A percentile compares a stretch with the other conserved stretches of the same genome.
Evolutionary conservation across 176 grass and related monocot species (phyloP).

Genomic region (Chloris gayana): DNA sequence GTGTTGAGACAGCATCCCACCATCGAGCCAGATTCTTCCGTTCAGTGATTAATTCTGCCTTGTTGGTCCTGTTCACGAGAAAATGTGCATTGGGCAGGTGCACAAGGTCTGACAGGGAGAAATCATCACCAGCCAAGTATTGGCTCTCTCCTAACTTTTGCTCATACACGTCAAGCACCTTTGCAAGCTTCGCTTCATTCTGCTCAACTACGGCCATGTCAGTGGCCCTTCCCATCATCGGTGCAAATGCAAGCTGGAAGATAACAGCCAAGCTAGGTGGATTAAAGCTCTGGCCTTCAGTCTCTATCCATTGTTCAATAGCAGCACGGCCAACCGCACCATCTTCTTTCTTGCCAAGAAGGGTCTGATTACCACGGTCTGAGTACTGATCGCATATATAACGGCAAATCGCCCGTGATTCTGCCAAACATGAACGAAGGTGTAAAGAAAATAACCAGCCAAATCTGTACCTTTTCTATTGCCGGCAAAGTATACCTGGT

Average conservation of each 20-base stretch:
- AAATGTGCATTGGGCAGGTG: conserved; percentile 80
- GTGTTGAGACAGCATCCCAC: conserved; percentile 78
- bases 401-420: conserved; percentile 88
- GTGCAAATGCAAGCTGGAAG: conserved; percentile 80
- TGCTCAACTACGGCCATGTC: conserved; percentile 64
- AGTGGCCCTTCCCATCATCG: conserved; percentile 55
- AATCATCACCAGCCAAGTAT: conserved; percentile 78
- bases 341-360: conserved; percentile 65
- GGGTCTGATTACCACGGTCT: conserved; percentile 53
- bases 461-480: not conserved
- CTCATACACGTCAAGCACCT: conserved; percentile 90
- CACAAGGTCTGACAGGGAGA: conserved; percentile 78
- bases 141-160: conserved; percentile 61
- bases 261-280: conserved; percentile 66
- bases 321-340: conserved; percentile 56
- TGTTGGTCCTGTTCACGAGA: conserved; percentile 50
- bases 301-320: conserved; percentile 89
- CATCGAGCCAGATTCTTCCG: conserved; percentile 83
- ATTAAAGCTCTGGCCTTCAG: conserved; percentile 83
- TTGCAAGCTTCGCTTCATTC: conserved; percentile 73
- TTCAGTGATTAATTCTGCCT: conserved; percentile 49
- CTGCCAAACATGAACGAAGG: conserved; percentile 46
- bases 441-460: conserved; percentile 17
- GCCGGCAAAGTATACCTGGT: not conserved
- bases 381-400: conserved; percentile 82